These are phyloP conservation scores for Pinus albicaulis DNA, from an alignment of 75 land plant species.

Conservation along the genomic window DNA sequence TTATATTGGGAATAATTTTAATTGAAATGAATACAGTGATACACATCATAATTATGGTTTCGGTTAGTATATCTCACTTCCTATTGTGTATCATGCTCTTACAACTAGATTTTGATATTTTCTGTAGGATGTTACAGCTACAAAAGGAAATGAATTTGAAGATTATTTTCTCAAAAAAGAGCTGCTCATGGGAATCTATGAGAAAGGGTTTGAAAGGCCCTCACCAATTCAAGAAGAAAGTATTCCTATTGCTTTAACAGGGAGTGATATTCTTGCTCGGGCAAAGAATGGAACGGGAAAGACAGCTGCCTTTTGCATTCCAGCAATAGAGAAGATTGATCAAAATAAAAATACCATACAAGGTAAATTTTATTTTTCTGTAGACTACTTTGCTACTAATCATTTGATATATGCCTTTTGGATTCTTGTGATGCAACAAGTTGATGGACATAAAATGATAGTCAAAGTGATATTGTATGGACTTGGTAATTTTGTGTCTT, in stretches of 20 bases:
- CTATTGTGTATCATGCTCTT: no score
- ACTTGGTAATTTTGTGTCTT: no score
- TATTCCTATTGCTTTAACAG: slow-evolving; percentile 40
- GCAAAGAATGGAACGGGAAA: slow-evolving; percentile 54
- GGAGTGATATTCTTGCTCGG: slow-evolving; percentile 39
- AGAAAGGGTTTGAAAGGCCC: slow-evolving; percentile 47
- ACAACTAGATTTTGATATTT: no score
- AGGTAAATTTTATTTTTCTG: slow-evolving; percentile 12
- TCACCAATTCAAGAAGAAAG: slow-evolving; percentile 49
- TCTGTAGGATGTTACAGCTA: slow-evolving; percentile 37
- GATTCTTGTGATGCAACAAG: no score
- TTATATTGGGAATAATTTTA: no score
- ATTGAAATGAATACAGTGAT: no score
- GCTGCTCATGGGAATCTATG: slow-evolving; percentile 40
- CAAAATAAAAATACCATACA: slow-evolving; percentile 36
- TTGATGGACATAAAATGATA: no score
- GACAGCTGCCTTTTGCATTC: slow-evolving; percentile 48
- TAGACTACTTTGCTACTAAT: no score
- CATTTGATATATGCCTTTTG: no score
- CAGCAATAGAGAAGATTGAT: slow-evolving; percentile 41
- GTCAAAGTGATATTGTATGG: no score
- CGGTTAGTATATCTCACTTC: not conserved
- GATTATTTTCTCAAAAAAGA: slow-evolving; percentile 37
- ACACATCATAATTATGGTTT: no score
- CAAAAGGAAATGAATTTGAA: slow-evolving; percentile 43